These are phyloP conservation scores for Dalbergia cultrata DNA, from an alignment of 306 rosid genomes.

Conservation along the genomic window DNA sequence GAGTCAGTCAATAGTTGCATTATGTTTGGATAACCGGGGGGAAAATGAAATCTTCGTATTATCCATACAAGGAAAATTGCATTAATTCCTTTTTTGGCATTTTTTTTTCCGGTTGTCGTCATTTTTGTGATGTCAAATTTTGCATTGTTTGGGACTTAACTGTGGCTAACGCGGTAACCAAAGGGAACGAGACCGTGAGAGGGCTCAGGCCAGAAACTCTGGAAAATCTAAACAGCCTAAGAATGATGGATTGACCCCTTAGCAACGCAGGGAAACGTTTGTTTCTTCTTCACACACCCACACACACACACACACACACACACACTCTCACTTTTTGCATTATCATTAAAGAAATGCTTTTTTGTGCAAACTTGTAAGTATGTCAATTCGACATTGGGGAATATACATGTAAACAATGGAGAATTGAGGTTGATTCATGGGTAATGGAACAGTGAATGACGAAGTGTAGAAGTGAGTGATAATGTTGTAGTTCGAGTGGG, in stretches of 20 bases:
- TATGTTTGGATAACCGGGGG: too few species aligned
- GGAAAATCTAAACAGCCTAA: conserved; percentile 55
- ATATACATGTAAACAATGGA: too few species aligned
- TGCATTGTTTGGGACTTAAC: conserved; percentile 59
- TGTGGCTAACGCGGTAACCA: conserved; percentile 81
- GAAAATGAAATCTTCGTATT: too few species aligned
- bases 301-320: too few species aligned
- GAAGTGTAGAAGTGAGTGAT: too few species aligned
- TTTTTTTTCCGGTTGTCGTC: background rate
- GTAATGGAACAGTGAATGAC: too few species aligned
- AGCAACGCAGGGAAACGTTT: conserved; percentile 84
- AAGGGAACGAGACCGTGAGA: conserved; percentile 78
- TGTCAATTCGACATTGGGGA: too few species aligned
- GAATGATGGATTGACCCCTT: conserved; percentile 74
- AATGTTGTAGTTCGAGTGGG: too few species aligned
- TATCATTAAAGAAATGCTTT: background rate
- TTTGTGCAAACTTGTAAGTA: too few species aligned
- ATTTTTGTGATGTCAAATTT: conserved; percentile 19
- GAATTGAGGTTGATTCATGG: too few species aligned
- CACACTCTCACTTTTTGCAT: background rate
- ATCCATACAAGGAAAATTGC: too few species aligned
- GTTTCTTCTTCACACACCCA: background rate
- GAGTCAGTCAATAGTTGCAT: too few species aligned
- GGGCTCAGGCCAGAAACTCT: conserved; percentile 71
- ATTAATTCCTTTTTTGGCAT: background rate